phyloP scores from a whole-genome alignment of 164 flowering plant genomes.

The Vitis riparia region DNA sequence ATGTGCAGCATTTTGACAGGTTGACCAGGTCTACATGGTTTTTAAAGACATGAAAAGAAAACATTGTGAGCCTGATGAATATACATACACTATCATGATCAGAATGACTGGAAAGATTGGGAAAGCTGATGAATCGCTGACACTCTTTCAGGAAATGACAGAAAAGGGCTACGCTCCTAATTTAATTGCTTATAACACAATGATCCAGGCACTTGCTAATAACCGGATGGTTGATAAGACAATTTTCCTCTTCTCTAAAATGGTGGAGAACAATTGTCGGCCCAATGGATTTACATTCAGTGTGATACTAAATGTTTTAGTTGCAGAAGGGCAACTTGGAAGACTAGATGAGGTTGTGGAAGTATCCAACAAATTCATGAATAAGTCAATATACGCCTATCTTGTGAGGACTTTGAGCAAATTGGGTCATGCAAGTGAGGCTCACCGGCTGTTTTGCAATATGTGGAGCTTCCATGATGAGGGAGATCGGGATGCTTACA shows the following conservation, averaged over 20 bases:
- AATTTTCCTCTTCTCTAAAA: constrained; percentile 63
- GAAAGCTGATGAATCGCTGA: constrained; percentile 59
- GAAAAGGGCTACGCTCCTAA: constrained; percentile 56
- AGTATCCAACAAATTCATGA: constrained; percentile 67
- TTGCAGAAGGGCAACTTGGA: constrained; percentile 68
- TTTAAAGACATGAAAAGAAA: constrained; percentile 78
- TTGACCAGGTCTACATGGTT: constrained; percentile 66
- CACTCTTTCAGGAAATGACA: constrained; percentile 79
- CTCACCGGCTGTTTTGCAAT: constrained; percentile 89
- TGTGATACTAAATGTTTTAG: constrained; percentile 60
- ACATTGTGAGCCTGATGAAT: constrained; percentile 83
- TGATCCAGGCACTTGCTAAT: constrained; percentile 72
- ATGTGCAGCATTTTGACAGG: constrained; percentile 60
- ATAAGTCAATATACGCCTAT: constrained; percentile 64
- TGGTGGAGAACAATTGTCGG: constrained; percentile 73
- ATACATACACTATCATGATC: constrained; percentile 82
- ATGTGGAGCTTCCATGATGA: constrained; percentile 80
- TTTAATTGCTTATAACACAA: constrained; percentile 74
- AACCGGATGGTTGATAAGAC: constrained; percentile 67
- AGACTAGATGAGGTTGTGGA: constrained; percentile 70
- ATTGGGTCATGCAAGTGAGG: constrained; percentile 86
- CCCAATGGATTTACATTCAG: constrained; percentile 93
- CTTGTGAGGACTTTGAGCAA: constrained; percentile 73
- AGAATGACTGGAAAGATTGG: constrained; percentile 74
- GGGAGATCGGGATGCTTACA: constrained; percentile 81